phyloP scores from a whole-genome alignment of 352 stramenopile genomes.

The Phytophthora megakarya region DNA sequence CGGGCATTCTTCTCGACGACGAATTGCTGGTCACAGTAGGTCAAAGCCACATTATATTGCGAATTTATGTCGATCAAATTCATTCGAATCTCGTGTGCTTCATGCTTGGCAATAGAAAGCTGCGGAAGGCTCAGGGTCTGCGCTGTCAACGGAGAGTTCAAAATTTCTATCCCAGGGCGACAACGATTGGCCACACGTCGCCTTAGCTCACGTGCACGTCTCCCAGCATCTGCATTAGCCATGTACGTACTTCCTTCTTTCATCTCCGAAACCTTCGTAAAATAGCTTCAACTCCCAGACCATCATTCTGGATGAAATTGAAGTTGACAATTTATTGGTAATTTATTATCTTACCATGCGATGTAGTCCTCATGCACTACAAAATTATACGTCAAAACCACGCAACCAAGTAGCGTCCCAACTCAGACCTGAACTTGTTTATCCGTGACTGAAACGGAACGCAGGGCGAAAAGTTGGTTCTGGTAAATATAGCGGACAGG shows the following conservation, averaged over 20 bases:
- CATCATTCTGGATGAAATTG: conserved; percentile 26
- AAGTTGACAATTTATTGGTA: no score
- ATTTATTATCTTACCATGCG: neutral
- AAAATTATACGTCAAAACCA: neutral
- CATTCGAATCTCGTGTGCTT: conserved; percentile 56
- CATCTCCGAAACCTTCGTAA: conserved; percentile 47
- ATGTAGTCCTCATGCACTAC: neutral
- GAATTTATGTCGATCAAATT: conserved; percentile 58
- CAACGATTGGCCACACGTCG: conserved; percentile 54
- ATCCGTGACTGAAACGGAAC: conserved; percentile 28
- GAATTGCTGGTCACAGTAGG: conserved; percentile 65
- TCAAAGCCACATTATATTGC: conserved; percentile 45
- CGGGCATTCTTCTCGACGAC: conserved; percentile 54
- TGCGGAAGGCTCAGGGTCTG: conserved; percentile 37
- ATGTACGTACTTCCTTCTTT: conserved; percentile 12
- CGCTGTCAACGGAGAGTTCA: neutral
- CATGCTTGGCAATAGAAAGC: conserved; percentile 43
- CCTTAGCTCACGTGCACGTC: conserved; percentile 55
- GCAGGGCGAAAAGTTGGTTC: neutral
- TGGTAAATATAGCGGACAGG: conserved; percentile 35
- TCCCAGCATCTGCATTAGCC: conserved; percentile 7
- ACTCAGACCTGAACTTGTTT: conserved; percentile 13
- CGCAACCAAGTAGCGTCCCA: neutral
- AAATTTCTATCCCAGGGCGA: neutral
- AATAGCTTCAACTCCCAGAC: conserved; percentile 38